A percentile compares a stretch with the other conserved stretches of the same genome.
phyloP scores from a whole-genome alignment of 176 grass and related monocot species.

The Carex pumila region DNA sequence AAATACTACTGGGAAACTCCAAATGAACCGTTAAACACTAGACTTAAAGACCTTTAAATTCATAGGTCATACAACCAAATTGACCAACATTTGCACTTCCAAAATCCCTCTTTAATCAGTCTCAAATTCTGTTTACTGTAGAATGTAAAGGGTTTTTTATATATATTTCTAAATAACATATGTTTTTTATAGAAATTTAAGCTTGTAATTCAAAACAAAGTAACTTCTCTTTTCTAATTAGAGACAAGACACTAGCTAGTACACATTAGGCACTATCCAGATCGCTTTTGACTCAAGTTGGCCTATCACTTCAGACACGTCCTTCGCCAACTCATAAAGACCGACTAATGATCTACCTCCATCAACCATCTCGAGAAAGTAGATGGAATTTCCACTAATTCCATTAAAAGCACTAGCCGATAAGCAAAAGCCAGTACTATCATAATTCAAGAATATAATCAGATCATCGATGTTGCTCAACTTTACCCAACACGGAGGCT shows the following conservation, averaged over 20 bases:
- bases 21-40: no score
- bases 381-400: constrained; percentile 5
- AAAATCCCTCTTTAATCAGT: no score
- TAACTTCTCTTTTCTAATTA: no score
- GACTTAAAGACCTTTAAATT: no score
- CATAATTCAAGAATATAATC: background rate
- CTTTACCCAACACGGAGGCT: background rate
- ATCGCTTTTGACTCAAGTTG: background rate
- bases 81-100: no score
- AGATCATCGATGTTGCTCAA: background rate
- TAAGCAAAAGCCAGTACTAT: background rate
- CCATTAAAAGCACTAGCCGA: background rate
- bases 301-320: background rate
- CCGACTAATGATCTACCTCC: background rate
- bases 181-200: no score
- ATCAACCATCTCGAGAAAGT: background rate
- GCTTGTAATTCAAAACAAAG: no score
- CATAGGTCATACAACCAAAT: no score
- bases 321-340: background rate
- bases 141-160: no score
- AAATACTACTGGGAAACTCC: no score
- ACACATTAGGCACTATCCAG: background rate
- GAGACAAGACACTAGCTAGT: background rate
- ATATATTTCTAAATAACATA: no score
- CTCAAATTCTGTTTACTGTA: no score